phyloP scores from a whole-genome alignment of 345 rosid species.

The Populus euphratica region DNA sequence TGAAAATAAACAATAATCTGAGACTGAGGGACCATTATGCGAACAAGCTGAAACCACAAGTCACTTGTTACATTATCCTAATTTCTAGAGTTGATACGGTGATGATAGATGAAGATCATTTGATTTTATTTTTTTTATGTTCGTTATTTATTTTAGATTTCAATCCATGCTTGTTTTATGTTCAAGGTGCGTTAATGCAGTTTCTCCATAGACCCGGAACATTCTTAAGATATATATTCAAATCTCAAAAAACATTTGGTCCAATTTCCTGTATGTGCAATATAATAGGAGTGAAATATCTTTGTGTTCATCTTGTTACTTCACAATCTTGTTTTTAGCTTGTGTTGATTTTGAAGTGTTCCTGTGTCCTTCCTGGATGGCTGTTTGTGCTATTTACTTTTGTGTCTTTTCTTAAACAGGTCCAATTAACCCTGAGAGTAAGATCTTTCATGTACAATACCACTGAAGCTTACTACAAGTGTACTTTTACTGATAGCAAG shows the following conservation, averaged over 20 bases:
- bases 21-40: neutral
- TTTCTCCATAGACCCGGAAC: neutral
- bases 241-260: neutral
- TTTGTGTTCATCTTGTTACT: neutral
- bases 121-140: neutral
- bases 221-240: neutral
- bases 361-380: neutral
- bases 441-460: slow-evolving; percentile 68
- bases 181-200: neutral
- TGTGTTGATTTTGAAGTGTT: neutral
- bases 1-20: neutral
- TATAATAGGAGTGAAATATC: neutral
- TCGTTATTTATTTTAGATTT: neutral
- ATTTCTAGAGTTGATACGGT: neutral
- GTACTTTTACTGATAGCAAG: slow-evolving; percentile 50
- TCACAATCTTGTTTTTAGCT: neutral
- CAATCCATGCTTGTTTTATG: neutral
- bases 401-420: slow-evolving; percentile 44
- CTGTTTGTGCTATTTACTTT: neutral
- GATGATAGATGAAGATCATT: neutral
- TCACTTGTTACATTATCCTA: neutral
- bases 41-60: neutral
- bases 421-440: slow-evolving; percentile 49
- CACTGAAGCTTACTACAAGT: slow-evolving; percentile 67
- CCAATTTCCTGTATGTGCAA: neutral